These are phyloP conservation scores for Agrostemma githago DNA, from an alignment of 148 eudicot genomes.

Conservation along the genomic window DNA sequence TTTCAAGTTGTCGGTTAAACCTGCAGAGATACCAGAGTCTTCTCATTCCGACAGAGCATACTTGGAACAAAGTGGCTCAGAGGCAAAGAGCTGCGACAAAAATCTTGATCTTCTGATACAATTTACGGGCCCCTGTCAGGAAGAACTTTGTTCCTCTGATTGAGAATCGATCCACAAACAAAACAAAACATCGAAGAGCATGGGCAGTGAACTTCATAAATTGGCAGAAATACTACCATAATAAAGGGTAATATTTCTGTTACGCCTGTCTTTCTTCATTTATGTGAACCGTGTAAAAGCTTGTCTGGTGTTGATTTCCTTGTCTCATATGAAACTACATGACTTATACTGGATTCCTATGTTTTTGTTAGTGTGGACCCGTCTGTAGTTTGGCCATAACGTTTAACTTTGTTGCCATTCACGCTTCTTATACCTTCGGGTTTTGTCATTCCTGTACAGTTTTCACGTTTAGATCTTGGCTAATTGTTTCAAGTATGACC, in stretches of 20 bases:
- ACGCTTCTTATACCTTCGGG: too few relatives aligned
- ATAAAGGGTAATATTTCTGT: background rate
- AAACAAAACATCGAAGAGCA: too few relatives aligned
- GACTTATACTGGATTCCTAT: background rate
- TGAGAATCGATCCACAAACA: background rate
- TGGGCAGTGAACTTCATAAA: too few relatives aligned
- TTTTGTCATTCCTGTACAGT: too few relatives aligned
- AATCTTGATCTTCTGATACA: background rate
- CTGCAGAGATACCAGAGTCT: slow-evolving; percentile 44
- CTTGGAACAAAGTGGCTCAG: background rate
- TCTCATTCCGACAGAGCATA: slow-evolving; percentile 35
- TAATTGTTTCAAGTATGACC: too few relatives aligned
- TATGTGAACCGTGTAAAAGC: background rate
- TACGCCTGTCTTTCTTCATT: background rate
- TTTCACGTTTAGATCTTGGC: too few relatives aligned
- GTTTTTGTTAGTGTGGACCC: too few relatives aligned
- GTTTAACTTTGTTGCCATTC: too few relatives aligned
- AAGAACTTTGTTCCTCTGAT: background rate
- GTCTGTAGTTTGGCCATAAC: too few relatives aligned
- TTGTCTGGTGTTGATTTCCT: background rate
- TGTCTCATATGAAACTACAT: background rate
- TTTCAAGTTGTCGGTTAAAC: slow-evolving; percentile 38
- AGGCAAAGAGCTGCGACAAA: background rate
- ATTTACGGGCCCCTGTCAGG: background rate
- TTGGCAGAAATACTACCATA: background rate